A percentile compares a stretch with the other conserved stretches of the same genome.
These are phyloP conservation scores for Tulasnella calospora DNA, from an alignment of 768 basidiomycete species.

Conservation along the genomic window DNA sequence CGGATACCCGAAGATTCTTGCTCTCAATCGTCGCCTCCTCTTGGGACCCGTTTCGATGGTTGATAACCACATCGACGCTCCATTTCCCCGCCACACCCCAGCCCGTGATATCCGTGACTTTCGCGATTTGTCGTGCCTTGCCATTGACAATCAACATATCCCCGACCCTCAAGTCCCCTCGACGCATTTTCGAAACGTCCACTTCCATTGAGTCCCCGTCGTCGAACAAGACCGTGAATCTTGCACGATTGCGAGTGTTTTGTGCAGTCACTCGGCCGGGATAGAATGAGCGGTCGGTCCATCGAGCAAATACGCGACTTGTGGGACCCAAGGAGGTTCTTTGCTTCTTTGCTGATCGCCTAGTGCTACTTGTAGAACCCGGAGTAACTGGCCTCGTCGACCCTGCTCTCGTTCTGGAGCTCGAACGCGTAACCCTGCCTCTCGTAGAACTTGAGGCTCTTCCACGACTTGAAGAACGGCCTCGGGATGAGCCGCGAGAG, in stretches of 20 bases:
- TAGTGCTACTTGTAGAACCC: not conserved
- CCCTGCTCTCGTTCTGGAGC: not conserved
- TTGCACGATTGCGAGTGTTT: not conserved
- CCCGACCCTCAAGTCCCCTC: slow-evolving; percentile 16
- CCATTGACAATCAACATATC: slow-evolving; percentile 14
- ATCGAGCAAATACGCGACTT: slow-evolving; percentile 17
- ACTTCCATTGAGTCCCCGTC: slow-evolving; percentile 22
- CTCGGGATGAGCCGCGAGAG: not conserved
- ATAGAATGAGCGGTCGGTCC: slow-evolving; percentile 5
- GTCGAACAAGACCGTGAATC: slow-evolving; percentile 18
- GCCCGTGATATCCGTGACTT: not conserved
- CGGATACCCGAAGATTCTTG: slow-evolving; percentile 13
- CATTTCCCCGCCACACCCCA: not conserved
- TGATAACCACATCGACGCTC: slow-evolving; percentile 8
- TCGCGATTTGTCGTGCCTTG: not conserved
- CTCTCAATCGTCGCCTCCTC: not conserved
- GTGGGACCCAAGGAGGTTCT: not conserved
- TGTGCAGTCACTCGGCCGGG: not conserved
- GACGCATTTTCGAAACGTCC: slow-evolving; percentile 13
- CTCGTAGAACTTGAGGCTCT: not conserved
- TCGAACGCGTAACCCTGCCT: not conserved
- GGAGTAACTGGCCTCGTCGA: not conserved
- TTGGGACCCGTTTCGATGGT: slow-evolving; percentile 1
- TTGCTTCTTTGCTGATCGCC: slow-evolving; percentile 12
- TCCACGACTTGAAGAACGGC: not conserved